Conservation (phyloP, 2,329 filamentous ascomycete species). For the Ceratocystis variospora region DNA sequence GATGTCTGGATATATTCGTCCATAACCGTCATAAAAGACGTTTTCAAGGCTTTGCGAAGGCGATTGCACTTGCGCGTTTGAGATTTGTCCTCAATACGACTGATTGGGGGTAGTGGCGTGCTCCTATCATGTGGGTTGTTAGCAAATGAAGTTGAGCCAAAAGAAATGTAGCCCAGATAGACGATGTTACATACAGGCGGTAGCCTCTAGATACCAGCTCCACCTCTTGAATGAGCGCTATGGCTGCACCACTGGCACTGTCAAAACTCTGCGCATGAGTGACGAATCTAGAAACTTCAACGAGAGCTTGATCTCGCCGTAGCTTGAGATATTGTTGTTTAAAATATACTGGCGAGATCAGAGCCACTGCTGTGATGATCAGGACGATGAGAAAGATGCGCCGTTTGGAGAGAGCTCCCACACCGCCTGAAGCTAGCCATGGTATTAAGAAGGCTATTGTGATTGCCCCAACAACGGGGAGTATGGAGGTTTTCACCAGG, state of each 20-base stretch:
- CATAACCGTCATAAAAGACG: slow-evolving; percentile 55
- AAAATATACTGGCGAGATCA: slow-evolving; percentile 53
- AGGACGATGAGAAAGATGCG: slow-evolving; percentile 35
- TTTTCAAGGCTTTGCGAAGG: slow-evolving; percentile 61
- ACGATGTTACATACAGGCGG: slow-evolving; percentile 46
- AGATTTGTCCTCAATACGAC: slow-evolving; percentile 69
- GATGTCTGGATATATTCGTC: slow-evolving; percentile 59
- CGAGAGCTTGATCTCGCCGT: slow-evolving; percentile 58
- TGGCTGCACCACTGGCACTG: slow-evolving; percentile 56
- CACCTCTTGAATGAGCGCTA: slow-evolving; percentile 84
- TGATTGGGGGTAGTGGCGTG: slow-evolving; percentile 81
- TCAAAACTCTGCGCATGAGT: slow-evolving; percentile 69
- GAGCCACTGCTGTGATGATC: slow-evolving; percentile 38
- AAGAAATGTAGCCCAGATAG: slow-evolving; percentile 11
- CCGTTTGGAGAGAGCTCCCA: slow-evolving; percentile 38
- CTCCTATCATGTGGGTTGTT: slow-evolving; percentile 41
- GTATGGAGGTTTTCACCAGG: slow-evolving; percentile 29
- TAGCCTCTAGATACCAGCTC: slow-evolving; percentile 87
- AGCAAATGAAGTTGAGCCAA: slow-evolving; percentile 20
- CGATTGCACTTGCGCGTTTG: slow-evolving; percentile 67
- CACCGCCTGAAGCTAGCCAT: slow-evolving; percentile 46
- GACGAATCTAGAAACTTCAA: slow-evolving; percentile 54
- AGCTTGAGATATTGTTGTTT: slow-evolving; percentile 71
- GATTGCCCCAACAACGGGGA: slow-evolving; percentile 51
- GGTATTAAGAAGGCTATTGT: slow-evolving; percentile 58